Percentiles rank a stretch among this genome's conserved stretches.
Conservation (phyloP, 192 early-diverging fungal genomes). For the Podochytrium sp. region DNA sequence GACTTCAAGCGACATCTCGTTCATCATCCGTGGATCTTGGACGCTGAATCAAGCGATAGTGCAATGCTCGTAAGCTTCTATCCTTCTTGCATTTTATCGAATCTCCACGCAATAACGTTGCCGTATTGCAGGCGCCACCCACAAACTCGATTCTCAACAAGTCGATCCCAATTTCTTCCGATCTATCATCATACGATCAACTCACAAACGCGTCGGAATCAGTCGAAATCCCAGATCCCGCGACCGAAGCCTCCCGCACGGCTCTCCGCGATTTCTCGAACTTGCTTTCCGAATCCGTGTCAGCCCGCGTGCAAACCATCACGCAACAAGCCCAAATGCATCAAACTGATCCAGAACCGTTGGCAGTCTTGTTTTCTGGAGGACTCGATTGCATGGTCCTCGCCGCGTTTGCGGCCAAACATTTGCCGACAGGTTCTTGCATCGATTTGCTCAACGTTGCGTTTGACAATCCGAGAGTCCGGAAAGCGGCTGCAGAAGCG, state of each 20-base stretch:
- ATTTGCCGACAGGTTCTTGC: constrained; percentile 71
- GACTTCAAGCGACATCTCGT: constrained; percentile 4
- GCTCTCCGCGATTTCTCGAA: neutral
- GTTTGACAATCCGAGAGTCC: constrained; percentile 87
- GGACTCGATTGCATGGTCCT: constrained; percentile 92
- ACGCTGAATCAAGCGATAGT: too few relatives aligned
- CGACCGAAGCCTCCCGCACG: neutral
- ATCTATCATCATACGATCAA: neutral
- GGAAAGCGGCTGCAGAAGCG: constrained; percentile 39
- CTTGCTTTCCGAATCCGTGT: constrained; percentile 1
- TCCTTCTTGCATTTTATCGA: neutral
- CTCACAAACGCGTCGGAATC: neutral
- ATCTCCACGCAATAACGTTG: neutral
- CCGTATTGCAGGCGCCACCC: neutral
- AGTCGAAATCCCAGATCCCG: constrained; percentile 8
- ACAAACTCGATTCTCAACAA: constrained; percentile 13
- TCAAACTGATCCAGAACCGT: neutral
- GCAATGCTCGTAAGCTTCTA: neutral
- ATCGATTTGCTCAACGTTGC: constrained; percentile 95
- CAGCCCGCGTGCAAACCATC: constrained; percentile 15
- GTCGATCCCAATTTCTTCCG: neutral
- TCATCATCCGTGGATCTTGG: constrained; percentile 14
- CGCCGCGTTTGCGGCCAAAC: constrained; percentile 77
- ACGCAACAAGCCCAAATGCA: neutral
- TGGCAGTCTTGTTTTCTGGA: constrained; percentile 82